phyloP scores from a whole-genome alignment of 2,329 filamentous ascomycete genomes.

The Macrophomina tecta region DNA sequence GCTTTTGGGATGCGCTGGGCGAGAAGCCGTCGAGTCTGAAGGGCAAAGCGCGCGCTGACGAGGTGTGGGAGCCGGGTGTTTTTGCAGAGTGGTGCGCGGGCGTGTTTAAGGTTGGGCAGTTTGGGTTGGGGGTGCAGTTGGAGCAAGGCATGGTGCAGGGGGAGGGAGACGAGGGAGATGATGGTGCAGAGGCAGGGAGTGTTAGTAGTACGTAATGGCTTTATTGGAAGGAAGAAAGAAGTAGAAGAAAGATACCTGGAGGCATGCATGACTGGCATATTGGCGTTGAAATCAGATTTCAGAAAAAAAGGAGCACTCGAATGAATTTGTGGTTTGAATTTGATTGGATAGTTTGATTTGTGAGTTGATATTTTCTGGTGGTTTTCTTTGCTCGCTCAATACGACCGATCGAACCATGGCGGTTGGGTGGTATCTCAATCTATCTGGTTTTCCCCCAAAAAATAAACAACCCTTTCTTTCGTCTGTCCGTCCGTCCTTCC shows the following conservation, averaged over 20 bases:
- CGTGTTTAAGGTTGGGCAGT: constrained; percentile 62
- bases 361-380: background rate
- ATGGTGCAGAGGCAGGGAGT: background rate
- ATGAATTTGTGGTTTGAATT: background rate
- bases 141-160: constrained; percentile 2
- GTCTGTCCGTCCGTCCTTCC: too few species aligned
- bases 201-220: constrained; percentile 7
- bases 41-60: constrained; percentile 66
- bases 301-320: background rate
- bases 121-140: constrained; percentile 41
- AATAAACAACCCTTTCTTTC: background rate
- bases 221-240: background rate
- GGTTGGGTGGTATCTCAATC: background rate
- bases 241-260: background rate
- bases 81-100: constrained; percentile 68
- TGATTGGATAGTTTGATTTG: background rate
- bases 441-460: background rate
- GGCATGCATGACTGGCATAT: background rate
- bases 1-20: constrained; percentile 54
- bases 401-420: too few species aligned
- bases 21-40: constrained; percentile 44
- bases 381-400: background rate
- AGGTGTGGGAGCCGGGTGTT: constrained; percentile 68
- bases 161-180: background rate
- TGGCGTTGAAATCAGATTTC: background rate